Base-by-base conservation (phyloP, 345 rosid genomes). In the Moringa oleifera region DNA sequence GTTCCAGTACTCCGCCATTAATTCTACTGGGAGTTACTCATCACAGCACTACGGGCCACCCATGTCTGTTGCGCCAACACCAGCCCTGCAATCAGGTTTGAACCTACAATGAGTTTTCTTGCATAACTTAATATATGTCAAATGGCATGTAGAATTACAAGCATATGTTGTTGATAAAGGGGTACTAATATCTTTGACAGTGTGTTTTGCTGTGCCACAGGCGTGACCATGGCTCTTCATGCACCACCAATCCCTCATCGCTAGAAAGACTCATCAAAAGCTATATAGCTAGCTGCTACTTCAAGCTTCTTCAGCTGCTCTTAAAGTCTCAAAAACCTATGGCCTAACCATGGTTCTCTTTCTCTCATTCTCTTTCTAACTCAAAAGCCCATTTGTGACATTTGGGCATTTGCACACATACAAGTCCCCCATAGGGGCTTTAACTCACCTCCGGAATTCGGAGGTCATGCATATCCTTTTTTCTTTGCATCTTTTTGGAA, bases 131-230 rank as follows among this genome's bases (percentile, higher is more conserved):
- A n/a, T n/a, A n/a, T n/a, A n/a, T n/a, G n/a, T n/a, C n/a, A n/a
- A n/a, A n/a, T n/a, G n/a, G n/a, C n/a, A n/a, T n/a, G n/a, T n/a
- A n/a, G n/a, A n/a, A n/a, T n/a, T n/a, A n/a, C n/a, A n/a, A n/a
- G n/a, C n/a, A n/a, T n/a, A n/a, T n/a, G 33, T 28, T 28, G 3
- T 28, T 28, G 33, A 28, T 28, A 28, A 28, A 65, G 68, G 62
- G 64, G 56, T 80, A 71, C 87, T 89, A 76, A 89, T 66, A 77
- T 74, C 80, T 84, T 77, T 89, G 87, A 83, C 98, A 92, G 98
- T 89, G 79, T 87, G 93, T 74, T 93, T 87, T 83, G 98, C 97
- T 81, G 90, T 87, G 77, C 96, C 91, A 67, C 98, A 89, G 97
- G 98, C 92, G 81, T 92, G 83, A 83, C 79, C 67, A 65, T 67